Evolutionary conservation across 1,284 basidiomycete species (phyloP), one percentile per base, ranked within the genome.

Genomic region (Puccinia novopanici): DNA sequence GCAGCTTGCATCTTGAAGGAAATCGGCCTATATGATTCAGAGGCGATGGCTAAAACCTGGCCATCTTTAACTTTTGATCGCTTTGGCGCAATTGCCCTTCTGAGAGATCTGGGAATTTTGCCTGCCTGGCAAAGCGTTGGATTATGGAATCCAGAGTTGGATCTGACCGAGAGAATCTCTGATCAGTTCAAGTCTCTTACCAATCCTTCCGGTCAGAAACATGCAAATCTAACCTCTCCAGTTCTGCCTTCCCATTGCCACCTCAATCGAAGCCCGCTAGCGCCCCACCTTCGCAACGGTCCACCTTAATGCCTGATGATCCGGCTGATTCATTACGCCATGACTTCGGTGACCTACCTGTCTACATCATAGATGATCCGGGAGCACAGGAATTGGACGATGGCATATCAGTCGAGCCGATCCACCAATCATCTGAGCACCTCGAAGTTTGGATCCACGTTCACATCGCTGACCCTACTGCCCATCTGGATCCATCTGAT

Each of bases 391-490:
- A 99, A 85, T 89, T 99, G 40, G 97, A 99, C 84, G 97, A 99
- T 85, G 97, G 94, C 0, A 85, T 99, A 50, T 96, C 95, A 0
- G 85, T 98, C 68, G 92, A 95, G 82, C 83, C 86, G 1, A 73
- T 76, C 12, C 37, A 57, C 13, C 63, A 75, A 4, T 48, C 73
- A 0, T 22, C 82, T 13, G n/a, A 37, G 2, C 19, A 50, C 30
- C 82, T 82, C 34, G 40, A 42, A 13, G 87, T 82, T 74, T 99
- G 97, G 97, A 84, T 97, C 19, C 96, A 98, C 84, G 88, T 92
- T 24, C 96, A 99, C 85, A 89, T 99, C 77, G 96, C 97, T 10
- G 96, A 99, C 85, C 95, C 96, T 0, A 95, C 94, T 0, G 88
- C 91, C 1, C 84, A 91, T 80, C 87, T 99, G n/a, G 90, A 90